Evolutionary conservation across 257 asterid species (phyloP), one percentile per base, ranked within the genome.

Genomic region (Leonotis leonurus): DNA sequence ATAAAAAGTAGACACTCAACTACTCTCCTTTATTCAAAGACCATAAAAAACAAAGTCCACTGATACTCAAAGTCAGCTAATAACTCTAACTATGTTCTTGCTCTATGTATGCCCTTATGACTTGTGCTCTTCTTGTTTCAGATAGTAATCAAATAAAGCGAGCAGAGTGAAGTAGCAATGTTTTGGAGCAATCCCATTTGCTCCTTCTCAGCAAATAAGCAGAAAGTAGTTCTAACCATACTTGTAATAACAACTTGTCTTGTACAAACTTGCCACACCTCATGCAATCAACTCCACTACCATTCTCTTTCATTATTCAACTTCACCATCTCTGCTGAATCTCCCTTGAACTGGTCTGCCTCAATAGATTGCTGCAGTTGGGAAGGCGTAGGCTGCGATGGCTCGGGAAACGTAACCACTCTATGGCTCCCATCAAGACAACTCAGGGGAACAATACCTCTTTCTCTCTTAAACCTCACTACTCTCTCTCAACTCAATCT

Each of bases 341-440:
- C 83, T 49, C 89, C 92, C n/a, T 50, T 91, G 70, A 76, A 82
- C 60, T 91, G 98, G 98, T 76, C 74, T 5, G 33, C 33, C 51
- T 52, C 90, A 1, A 17, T 12, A 11, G 95, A 88, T 54, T 91
- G 98, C 77, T 91, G 98, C 76, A n/a, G 10, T 32, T 86, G 98
- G 98, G 95, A 91, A 59, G 98, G 98, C 9, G 67, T 91, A 8
- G 41, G 41, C 3, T 91, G 98, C 60, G 90, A 90, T 60, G 48
- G 32, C 20, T 68, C 69, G 3, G 86, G 78, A 18, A 71, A 88
- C 29, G 90, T 91, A 1, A 75, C 69, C 53, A 8, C 62, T 53
- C 71, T 91, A 14, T 72, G 64, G 75, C 85, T 91, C 4, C 90
- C 98, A 5, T 79, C 83, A 14, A 61, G 84, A 37, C 84, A 83